These are phyloP conservation scores for Daldinia bambusicola DNA, from an alignment of 495 filamentous ascomycete genomes.

Conservation along the genomic window DNA sequence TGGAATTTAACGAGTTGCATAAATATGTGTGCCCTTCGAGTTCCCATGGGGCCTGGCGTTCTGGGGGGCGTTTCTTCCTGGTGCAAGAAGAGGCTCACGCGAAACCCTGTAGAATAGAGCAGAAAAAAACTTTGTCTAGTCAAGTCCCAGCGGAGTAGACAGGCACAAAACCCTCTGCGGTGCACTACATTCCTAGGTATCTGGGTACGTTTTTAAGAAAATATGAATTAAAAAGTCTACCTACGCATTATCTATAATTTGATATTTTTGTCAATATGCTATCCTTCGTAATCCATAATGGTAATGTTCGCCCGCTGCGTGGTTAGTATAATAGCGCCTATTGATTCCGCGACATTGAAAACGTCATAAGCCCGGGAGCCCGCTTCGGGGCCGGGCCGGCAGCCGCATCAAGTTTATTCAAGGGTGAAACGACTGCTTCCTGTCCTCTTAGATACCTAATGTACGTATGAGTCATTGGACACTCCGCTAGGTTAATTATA, in stretches of 20 bases:
- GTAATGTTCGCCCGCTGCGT: too few species aligned
- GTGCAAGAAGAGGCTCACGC: slow-evolving; percentile 1
- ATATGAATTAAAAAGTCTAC: slow-evolving; percentile 4
- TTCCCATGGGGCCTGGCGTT: slow-evolving; percentile 30
- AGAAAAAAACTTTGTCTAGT: neutral
- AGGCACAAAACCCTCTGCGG: neutral
- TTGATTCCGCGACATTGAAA: too few species aligned
- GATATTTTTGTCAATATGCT: neutral
- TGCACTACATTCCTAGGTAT: neutral
- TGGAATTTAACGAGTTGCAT: slow-evolving; percentile 30
- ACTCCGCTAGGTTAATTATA: too few species aligned
- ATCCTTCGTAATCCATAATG: too few species aligned
- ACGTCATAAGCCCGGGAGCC: neutral
- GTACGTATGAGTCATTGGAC: too few species aligned
- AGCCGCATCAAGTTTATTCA: neutral
- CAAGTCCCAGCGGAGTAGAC: neutral
- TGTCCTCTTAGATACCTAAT: neutral
- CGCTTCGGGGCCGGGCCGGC: neutral
- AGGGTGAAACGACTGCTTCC: neutral
- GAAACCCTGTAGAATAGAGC: slow-evolving; percentile 12
- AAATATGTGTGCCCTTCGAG: slow-evolving; percentile 11
- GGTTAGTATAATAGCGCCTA: too few species aligned
- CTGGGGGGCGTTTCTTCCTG: slow-evolving; percentile 14
- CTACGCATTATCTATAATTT: neutral
- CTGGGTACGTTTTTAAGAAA: neutral